Conservation (phyloP, 768 basidiomycete genomes). For the Rhodosporidiobolus sp. region DNA sequence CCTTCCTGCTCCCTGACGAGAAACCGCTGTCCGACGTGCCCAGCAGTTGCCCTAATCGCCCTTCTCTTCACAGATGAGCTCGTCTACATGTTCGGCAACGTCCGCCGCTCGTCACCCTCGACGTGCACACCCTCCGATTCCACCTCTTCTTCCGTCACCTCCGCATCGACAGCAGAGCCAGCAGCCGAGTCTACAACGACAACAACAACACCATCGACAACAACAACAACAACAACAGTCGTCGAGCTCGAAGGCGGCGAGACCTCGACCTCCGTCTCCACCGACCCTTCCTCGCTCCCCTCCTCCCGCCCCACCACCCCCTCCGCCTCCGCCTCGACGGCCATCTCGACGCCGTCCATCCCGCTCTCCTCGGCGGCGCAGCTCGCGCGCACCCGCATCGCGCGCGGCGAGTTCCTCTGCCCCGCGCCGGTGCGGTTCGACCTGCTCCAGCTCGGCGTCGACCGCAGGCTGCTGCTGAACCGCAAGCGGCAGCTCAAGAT, state of each 20-base stretch:
- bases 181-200: not conserved
- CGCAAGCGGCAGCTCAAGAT: conserved; percentile 91
- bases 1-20: no score
- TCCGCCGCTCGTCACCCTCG: not conserved
- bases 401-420: not conserved
- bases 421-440: conserved; percentile 53
- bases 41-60: no score
- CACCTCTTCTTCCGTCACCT: not conserved
- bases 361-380: not conserved
- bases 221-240: not conserved
- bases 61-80: conserved; percentile 28
- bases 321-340: not conserved
- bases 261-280: not conserved
- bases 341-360: not conserved
- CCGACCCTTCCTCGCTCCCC: not conserved
- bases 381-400: not conserved
- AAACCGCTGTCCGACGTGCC: no score
- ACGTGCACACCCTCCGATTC: not conserved
- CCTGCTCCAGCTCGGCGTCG: conserved; percentile 82
- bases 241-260: not conserved
- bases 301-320: not conserved
- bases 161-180: not conserved
- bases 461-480: conserved; percentile 85
- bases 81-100: conserved; percentile 66
- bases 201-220: not conserved